These are phyloP conservation scores for Chamaenerion angustifolium DNA, from an alignment of 345 rosid genomes.

Conservation along the genomic window DNA sequence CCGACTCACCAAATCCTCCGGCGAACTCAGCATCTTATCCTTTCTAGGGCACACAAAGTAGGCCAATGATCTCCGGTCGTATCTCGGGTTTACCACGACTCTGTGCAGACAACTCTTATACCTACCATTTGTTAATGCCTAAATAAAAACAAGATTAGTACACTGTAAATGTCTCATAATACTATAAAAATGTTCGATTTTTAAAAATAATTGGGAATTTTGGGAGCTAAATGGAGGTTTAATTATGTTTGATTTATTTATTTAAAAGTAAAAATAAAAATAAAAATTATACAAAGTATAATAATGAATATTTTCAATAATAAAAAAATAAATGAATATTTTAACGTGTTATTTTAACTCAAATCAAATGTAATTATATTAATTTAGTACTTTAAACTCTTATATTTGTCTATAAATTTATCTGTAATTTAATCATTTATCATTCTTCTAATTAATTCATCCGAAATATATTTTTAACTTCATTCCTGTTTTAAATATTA, in stretches of 20 bases:
- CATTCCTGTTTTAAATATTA: too few species aligned
- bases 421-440: too few species aligned
- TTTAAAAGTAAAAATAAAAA: too few species aligned
- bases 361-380: too few species aligned
- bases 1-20: constrained; percentile 28
- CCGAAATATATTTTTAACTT: too few species aligned
- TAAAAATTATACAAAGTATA: not conserved
- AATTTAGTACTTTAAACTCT: too few species aligned
- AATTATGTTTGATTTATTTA: too few species aligned
- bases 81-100: constrained; percentile 41
- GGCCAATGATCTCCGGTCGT: constrained; percentile 40
- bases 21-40: constrained; percentile 47
- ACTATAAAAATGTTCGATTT: not conserved
- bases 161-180: too few species aligned
- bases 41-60: constrained; percentile 42
- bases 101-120: constrained; percentile 63
- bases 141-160: not conserved
- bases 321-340: not conserved
- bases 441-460: too few species aligned
- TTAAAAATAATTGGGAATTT: not conserved
- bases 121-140: constrained; percentile 47
- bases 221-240: not conserved
- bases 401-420: too few species aligned
- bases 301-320: not conserved
- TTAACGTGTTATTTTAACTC: too few species aligned